phyloP scores from a whole-genome alignment of 306 rosid species.

The Pachyrhizus erosus region DNA sequence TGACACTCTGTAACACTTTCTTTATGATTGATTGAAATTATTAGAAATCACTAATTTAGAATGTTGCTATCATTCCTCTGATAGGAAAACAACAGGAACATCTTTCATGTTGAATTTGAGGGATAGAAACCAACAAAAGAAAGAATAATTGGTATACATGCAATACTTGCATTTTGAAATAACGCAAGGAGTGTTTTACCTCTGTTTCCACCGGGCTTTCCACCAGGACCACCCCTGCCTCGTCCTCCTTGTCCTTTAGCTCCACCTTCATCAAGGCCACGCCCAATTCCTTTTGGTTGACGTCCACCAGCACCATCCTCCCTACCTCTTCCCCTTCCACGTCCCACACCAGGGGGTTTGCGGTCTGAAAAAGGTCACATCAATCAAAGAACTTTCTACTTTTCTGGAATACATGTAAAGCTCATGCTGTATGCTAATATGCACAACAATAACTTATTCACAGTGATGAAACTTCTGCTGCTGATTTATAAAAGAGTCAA shows the following conservation, averaged over 20 bases:
- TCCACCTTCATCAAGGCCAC: constrained; percentile 86
- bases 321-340: constrained; percentile 97
- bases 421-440: background rate
- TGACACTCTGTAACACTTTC: too few relatives aligned
- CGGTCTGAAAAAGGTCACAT: constrained; percentile 63
- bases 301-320: constrained; percentile 89
- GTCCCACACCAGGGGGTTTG: constrained; percentile 97
- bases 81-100: background rate
- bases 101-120: background rate
- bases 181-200: constrained; percentile 57
- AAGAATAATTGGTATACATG: background rate
- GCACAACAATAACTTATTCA: constrained; percentile 14
- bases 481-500: background rate
- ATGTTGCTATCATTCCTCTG: too few relatives aligned
- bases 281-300: constrained; percentile 84
- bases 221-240: constrained; percentile 88
- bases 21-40: too few relatives aligned
- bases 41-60: too few relatives aligned
- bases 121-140: background rate
- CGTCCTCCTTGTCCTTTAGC: constrained; percentile 86
- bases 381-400: constrained; percentile 9
- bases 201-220: constrained; percentile 80
- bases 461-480: background rate
- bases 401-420: background rate
- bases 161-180: constrained; percentile 8